Percentiles rank a stretch among this genome's conserved stretches.
Conservation (phyloP, 2,329 filamentous ascomycete species). For the Claviceps purpurea region DNA sequence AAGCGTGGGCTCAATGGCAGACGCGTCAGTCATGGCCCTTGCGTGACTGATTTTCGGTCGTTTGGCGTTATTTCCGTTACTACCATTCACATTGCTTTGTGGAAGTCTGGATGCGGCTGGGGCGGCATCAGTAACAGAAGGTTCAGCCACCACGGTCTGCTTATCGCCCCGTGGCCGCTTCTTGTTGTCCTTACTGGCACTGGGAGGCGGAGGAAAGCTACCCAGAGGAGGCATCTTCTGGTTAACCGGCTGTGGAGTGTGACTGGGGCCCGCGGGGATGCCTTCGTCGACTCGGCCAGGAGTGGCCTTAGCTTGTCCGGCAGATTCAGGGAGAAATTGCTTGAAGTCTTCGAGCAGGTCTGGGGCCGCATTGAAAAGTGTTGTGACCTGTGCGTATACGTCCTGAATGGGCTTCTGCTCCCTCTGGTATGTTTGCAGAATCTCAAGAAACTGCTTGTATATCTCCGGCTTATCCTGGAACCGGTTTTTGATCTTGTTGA, state of each 20-base stretch:
- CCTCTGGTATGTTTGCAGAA: constrained; percentile 92
- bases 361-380: constrained; percentile 81
- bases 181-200: constrained; percentile 79
- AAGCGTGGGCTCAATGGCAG: constrained; percentile 68
- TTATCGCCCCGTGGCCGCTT: constrained; percentile 61
- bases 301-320: constrained; percentile 36
- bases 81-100: constrained; percentile 23
- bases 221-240: constrained; percentile 87
- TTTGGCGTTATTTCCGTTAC: constrained; percentile 34
- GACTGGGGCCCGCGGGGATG: constrained; percentile 28
- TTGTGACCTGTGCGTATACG: constrained; percentile 93
- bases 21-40: constrained; percentile 43
- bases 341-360: constrained; percentile 97
- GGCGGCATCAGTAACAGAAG: constrained; percentile 30
- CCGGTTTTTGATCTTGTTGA: constrained; percentile 99
- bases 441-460: constrained; percentile 98
- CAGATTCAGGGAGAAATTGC: constrained; percentile 89
- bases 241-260: constrained; percentile 43
- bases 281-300: constrained; percentile 45
- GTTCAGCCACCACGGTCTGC: constrained; percentile 32
- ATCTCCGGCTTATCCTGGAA: constrained; percentile 96
- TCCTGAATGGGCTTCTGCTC: constrained; percentile 98
- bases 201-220: constrained; percentile 74
- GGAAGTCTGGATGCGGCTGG: constrained; percentile 19
- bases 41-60: constrained; percentile 64